Evolutionary conservation across 1,284 basidiomycete species (phyloP).

Genomic region (Wolfiporia cocos): DNA sequence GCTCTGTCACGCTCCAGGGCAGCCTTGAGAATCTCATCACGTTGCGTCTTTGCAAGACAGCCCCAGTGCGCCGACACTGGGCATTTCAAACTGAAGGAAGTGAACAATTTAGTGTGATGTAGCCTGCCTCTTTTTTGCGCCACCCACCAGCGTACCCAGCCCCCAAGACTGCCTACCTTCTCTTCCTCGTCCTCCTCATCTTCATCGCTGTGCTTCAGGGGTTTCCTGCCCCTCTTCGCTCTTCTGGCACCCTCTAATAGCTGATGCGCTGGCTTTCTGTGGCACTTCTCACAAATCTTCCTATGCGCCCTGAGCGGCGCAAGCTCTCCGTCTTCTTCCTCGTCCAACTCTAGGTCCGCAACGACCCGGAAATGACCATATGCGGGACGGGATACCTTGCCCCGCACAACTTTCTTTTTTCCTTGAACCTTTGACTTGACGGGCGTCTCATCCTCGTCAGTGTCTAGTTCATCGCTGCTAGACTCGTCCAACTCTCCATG

Average conservation of each 20-base stretch:
- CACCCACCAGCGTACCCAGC: slow-evolving; percentile 85
- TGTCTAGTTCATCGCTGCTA: slow-evolving; percentile 15
- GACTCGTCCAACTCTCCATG: slow-evolving; percentile 23
- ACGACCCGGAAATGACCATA: slow-evolving; percentile 64
- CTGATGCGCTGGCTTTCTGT: slow-evolving; percentile 49
- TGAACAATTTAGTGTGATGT: neutral
- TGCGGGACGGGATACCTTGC: slow-evolving; percentile 44
- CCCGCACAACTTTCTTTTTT: slow-evolving; percentile 30
- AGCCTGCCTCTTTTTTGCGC: no score
- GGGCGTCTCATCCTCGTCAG: slow-evolving; percentile 20
- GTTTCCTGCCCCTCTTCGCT: slow-evolving; percentile 35
- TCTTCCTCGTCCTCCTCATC: slow-evolving; percentile 53
- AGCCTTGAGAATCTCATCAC: slow-evolving; percentile 67
- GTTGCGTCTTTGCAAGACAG: slow-evolving; percentile 63
- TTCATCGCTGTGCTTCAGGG: slow-evolving; percentile 38
- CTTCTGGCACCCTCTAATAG: slow-evolving; percentile 35
- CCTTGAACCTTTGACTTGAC: slow-evolving; percentile 11
- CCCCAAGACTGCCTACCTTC: slow-evolving; percentile 51
- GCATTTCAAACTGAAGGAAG: slow-evolving; percentile 57
- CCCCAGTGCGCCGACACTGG: slow-evolving; percentile 76
- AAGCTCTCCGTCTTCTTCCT: slow-evolving; percentile 49
- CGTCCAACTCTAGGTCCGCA: slow-evolving; percentile 50
- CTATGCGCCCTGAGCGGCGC: slow-evolving; percentile 55
- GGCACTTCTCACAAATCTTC: slow-evolving; percentile 66
- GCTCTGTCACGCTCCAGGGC: slow-evolving; percentile 45